Conservation (phyloP, 2,329 filamentous ascomycete genomes). For the Tolypocladium ovalisporum region DNA sequence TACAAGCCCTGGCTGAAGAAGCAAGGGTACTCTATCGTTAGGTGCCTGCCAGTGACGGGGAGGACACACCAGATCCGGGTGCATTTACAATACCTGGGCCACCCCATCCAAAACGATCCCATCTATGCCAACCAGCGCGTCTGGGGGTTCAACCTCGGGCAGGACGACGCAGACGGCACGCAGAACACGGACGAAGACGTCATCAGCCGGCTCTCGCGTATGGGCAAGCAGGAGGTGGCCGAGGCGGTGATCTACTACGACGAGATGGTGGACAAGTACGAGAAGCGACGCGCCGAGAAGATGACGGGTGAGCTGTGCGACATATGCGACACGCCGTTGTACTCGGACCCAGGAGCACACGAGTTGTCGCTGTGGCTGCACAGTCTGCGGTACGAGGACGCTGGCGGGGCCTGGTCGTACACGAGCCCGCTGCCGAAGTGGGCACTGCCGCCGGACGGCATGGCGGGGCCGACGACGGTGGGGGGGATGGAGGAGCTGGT, state of each 20-base stretch:
- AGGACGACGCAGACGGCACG: constrained; percentile 50
- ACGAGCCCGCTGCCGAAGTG: constrained; percentile 74
- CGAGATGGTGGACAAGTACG: constrained; percentile 82
- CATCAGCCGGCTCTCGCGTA: constrained; percentile 70
- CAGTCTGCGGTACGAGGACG: constrained; percentile 79
- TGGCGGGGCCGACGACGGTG: constrained; percentile 60
- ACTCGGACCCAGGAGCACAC: constrained; percentile 82
- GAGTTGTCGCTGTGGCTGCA: constrained; percentile 92
- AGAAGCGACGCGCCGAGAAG: constrained; percentile 84
- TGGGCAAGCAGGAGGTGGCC: constrained; percentile 91
- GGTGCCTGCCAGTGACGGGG: constrained; percentile 86
- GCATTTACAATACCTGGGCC: constrained; percentile 85
- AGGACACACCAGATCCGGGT: constrained; percentile 92
- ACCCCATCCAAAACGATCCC: constrained; percentile 94
- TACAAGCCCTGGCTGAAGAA: constrained; percentile 36
- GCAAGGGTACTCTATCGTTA: constrained; percentile 85
- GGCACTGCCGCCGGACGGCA: constrained; percentile 70
- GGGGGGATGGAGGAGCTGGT: constrained; percentile 49
- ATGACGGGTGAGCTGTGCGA: constrained; percentile 79
- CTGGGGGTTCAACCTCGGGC: constrained; percentile 73
- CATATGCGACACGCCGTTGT: constrained; percentile 76
- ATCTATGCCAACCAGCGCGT: constrained; percentile 94
- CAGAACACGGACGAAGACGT: constrained; percentile 79
- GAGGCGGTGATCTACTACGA: constrained; percentile 90
- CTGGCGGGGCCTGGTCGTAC: constrained; percentile 76